Conservation (phyloP, 371 early-diverging fungal genomes). For the Mortierella sp. region DNA sequence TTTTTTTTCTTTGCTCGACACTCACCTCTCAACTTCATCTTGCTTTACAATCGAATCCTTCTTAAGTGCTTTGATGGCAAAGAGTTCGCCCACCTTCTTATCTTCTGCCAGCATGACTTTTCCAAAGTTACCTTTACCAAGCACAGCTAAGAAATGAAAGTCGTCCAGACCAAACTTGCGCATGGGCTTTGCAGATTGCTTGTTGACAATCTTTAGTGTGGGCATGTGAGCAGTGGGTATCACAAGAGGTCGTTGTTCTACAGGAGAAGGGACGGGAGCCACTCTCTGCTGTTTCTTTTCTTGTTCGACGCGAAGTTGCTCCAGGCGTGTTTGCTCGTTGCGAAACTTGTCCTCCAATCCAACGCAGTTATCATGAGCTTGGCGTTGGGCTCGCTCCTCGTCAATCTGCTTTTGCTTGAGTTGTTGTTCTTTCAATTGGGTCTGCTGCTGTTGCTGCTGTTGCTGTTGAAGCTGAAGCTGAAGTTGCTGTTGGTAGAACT, state of each 20-base stretch:
- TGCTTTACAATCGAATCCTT: conserved; percentile 90
- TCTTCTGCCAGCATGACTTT: conserved; percentile 93
- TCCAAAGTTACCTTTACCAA: conserved; percentile 97
- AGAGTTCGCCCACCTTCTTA: conserved; percentile 69
- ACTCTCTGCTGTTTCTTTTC: conserved; percentile 23
- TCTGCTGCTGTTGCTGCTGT: conserved; percentile 25
- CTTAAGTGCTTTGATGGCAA: conserved; percentile 96
- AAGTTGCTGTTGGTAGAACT: conserved; percentile 22
- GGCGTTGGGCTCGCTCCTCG: conserved; percentile 5
- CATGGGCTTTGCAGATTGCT: conserved; percentile 28
- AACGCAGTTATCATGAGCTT: neutral
- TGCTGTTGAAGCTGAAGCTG: conserved; percentile 24
- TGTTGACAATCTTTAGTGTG: conserved; percentile 46
- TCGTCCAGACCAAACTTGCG: conserved; percentile 68
- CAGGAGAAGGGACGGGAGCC: neutral
- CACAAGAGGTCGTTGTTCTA: conserved; percentile 18
- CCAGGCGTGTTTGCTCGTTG: conserved; percentile 42
- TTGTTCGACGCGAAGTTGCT: conserved; percentile 35
- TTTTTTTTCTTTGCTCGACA: neutral
- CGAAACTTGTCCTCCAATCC: conserved; percentile 32
- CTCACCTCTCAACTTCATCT: conserved; percentile 86
- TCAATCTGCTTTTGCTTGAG: conserved; percentile 25
- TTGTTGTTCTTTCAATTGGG: conserved; percentile 22
- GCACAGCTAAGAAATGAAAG: conserved; percentile 89
- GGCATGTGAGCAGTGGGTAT: conserved; percentile 41